A percentile compares a stretch with the other conserved stretches of the same genome.
Conservation (phyloP, 2,329 filamentous ascomycete species). For the Sporothrix brasiliensis region DNA sequence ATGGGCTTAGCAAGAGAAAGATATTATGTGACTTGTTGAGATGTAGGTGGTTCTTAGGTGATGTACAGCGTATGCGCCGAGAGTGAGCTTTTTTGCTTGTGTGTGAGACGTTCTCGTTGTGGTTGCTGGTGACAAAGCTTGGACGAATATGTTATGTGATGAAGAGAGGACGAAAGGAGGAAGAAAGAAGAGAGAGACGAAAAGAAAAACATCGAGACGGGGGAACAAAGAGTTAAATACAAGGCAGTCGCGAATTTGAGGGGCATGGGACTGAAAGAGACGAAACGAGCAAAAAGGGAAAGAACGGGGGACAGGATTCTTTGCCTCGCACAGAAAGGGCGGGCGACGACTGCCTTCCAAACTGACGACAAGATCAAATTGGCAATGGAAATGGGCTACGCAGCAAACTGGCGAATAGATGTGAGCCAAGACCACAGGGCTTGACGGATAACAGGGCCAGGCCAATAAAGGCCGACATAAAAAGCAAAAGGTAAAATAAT, state of each 20-base stretch:
- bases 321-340: not conserved
- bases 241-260: not conserved
- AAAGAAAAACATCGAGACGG: not conserved
- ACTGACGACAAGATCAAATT: slow-evolving; percentile 22
- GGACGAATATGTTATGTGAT: not conserved
- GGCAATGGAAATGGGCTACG: slow-evolving; percentile 20
- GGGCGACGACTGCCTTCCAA: not conserved
- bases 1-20: not conserved
- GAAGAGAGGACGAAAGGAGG: not conserved
- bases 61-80: not conserved
- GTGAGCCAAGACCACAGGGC: slow-evolving; percentile 18
- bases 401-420: slow-evolving; percentile 8
- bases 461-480: not conserved
- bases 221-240: slow-evolving; percentile 22
- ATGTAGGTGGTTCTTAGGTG: not conserved
- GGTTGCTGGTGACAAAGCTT: not conserved
- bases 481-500: not conserved
- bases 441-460: slow-evolving; percentile 14
- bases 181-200: not conserved
- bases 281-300: slow-evolving; percentile 14
- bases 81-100: not conserved
- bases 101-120: not conserved
- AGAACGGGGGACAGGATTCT: not conserved
- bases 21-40: not conserved
- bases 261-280: not conserved